Conservation (phyloP, 1,139 yeast genomes). For the Insectozyma bohioensis region DNA sequence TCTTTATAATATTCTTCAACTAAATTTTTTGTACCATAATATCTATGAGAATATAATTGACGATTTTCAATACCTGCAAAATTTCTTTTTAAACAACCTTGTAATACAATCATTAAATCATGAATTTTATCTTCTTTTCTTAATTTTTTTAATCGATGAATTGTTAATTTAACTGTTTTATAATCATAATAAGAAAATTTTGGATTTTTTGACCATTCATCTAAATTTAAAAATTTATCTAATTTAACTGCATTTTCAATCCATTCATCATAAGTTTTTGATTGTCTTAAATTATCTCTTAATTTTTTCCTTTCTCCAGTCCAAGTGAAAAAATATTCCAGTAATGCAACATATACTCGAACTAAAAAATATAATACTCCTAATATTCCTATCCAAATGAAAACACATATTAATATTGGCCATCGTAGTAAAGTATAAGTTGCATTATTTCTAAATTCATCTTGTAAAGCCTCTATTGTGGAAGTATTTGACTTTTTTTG, state of each 20-base stretch:
- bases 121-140: slow-evolving; percentile 35
- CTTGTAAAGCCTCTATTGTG: slow-evolving; percentile 23
- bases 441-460: slow-evolving; percentile 46
- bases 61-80: slow-evolving; percentile 81
- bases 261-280: slow-evolving; percentile 63
- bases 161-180: slow-evolving; percentile 53
- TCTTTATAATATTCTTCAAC: slow-evolving; percentile 57
- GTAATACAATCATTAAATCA: slow-evolving; percentile 56
- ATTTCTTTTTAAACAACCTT: slow-evolving; percentile 68
- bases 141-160: slow-evolving; percentile 40
- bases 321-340: slow-evolving; percentile 61
- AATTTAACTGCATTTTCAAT: slow-evolving; percentile 53
- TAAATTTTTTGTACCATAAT: slow-evolving; percentile 69
- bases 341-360: slow-evolving; percentile 61
- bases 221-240: slow-evolving; percentile 58
- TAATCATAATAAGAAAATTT: slow-evolving; percentile 70
- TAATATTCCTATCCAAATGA: slow-evolving; percentile 54
- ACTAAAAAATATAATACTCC: slow-evolving; percentile 51
- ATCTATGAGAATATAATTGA: slow-evolving; percentile 68
- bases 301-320: slow-evolving; percentile 55
- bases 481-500: slow-evolving; percentile 10
- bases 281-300: slow-evolving; percentile 48
- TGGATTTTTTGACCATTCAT: slow-evolving; percentile 64
- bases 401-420: slow-evolving; percentile 57
- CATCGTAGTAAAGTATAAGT: slow-evolving; percentile 60